These are phyloP conservation scores for Ascochyta rabiei DNA, from an alignment of 2,329 filamentous ascomycete species.

Conservation along the genomic window DNA sequence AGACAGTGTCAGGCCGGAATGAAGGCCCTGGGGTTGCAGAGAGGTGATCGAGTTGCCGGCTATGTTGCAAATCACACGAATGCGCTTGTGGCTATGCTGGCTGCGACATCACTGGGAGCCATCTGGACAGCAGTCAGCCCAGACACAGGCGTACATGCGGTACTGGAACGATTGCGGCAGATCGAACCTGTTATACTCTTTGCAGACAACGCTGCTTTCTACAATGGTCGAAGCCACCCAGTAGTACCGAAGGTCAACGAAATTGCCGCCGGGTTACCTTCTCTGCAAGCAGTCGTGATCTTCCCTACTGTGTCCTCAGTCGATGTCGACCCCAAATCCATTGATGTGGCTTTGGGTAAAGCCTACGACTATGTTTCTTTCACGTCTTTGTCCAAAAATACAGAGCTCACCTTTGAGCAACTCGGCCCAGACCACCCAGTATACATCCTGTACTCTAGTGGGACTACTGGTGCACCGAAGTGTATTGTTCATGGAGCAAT, in stretches of 20 bases:
- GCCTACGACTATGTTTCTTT: conserved; percentile 47
- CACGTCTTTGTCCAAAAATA: conserved; percentile 47
- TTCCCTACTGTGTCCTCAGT: conserved; percentile 67
- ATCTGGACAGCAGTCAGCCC: conserved; percentile 94
- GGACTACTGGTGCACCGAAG: conserved; percentile 86
- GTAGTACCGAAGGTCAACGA: conserved; percentile 79
- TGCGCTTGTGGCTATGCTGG: conserved; percentile 86
- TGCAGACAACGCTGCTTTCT: conserved; percentile 84
- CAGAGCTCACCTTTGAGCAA: conserved; percentile 67
- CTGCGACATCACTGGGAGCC: conserved; percentile 79
- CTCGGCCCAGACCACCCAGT: conserved; percentile 85
- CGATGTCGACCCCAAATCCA: conserved; percentile 47
- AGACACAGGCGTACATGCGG: conserved; percentile 88
- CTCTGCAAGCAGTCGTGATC: conserved; percentile 73
- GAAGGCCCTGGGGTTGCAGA: conserved; percentile 66
- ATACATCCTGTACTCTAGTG: conserved; percentile 92
- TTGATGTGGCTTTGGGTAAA: conserved; percentile 45
- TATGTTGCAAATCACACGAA: conserved; percentile 91
- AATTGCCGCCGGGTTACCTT: conserved; percentile 70
- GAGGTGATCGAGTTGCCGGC: conserved; percentile 67
- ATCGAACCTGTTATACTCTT: conserved; percentile 84
- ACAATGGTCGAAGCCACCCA: conserved; percentile 90
- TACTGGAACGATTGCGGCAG: conserved; percentile 84
- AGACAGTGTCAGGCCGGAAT: conserved; percentile 74
- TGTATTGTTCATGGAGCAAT: conserved; percentile 92